Base-by-base conservation (phyloP, 2,329 filamentous ascomycete genomes). In the Malbranchea cinnamomea region DNA sequence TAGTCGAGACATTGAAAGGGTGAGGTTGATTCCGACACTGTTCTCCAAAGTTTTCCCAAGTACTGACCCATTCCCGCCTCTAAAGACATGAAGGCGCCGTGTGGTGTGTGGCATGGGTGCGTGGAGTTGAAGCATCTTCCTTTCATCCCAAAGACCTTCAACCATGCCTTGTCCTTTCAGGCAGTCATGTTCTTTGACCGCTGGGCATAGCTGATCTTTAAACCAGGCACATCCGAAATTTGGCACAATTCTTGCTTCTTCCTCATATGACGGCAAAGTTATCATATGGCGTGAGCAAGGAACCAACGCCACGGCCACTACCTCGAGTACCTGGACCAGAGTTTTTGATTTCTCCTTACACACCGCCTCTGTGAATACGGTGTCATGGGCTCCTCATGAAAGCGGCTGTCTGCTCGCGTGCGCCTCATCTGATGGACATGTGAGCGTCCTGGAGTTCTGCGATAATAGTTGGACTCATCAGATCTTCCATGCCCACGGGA, bases 361-460 rank as follows among this genome's bases (percentile, higher is more conserved):
- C 72, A 92, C 87, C 55, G 87, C 87, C 28, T 89, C 79, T 30
- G 89, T 98, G 48, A 98, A 98, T 64, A 81, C 91, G 47, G 82
- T 98, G 28, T 76, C 85, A 19, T 98, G 89, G 89, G 80, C 85
- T n/a, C 89, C 89, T 1, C 87, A 94, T 49, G 89, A 95, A 59
- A 78, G 78, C 8, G 89, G 89, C 46, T 95, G 89, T 56, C 71
- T 95, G 30, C 76, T 98, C 31, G 89, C 89, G 32, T 93, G 84
- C 56, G 89, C 89, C 28, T 91, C 81, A 6, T 91, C 81, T 10
- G 89, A 98, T 53, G 89, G 89, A 49, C 79, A 81, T 53, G 84
- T 95, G 46, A 83, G 75, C 44, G 84, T 95, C 3, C 74, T 98
- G 49, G 89, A 94, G 56, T 95, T 98, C 67, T 85, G 87, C 57